phyloP scores from a whole-genome alignment of 2,329 filamentous ascomycete species.

The Dothideomycetes sp. region DNA sequence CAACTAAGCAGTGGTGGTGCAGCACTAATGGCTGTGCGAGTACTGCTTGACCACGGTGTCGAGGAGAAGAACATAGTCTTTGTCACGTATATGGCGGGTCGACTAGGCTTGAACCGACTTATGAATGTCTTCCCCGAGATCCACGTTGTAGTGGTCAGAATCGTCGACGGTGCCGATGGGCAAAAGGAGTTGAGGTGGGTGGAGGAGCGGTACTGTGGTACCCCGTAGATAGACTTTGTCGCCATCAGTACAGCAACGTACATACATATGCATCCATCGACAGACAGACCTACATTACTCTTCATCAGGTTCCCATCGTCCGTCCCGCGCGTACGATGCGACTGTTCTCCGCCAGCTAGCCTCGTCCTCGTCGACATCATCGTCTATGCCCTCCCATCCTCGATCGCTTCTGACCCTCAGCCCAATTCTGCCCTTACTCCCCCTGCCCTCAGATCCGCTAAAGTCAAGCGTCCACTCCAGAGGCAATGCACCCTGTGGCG shows the following conservation, averaged over 20 bases:
- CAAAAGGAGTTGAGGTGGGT: conserved; percentile 84
- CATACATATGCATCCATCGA: neutral
- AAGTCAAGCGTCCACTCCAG: conserved; percentile 34
- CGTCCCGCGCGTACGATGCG: too few relatives aligned
- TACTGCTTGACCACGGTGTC: conserved; percentile 91
- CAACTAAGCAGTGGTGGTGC: conserved; percentile 90
- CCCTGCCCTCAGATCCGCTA: conserved; percentile 22
- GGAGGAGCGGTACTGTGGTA: conserved; percentile 76
- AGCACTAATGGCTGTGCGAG: conserved; percentile 85
- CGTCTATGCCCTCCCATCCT: conserved; percentile 15
- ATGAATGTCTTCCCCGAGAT: conserved; percentile 83
- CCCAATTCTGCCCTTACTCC: conserved; percentile 28
- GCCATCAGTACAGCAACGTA: neutral
- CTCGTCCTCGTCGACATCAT: too few relatives aligned
- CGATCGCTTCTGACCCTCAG: conserved; percentile 28
- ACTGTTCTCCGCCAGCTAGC: too few relatives aligned
- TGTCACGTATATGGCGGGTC: conserved; percentile 83
- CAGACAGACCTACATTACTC: too few relatives aligned
- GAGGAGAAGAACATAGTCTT: conserved; percentile 75
- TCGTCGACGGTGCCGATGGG: conserved; percentile 42
- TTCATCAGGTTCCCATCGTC: too few relatives aligned
- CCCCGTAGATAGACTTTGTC: neutral
- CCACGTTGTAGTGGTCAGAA: conserved; percentile 71
- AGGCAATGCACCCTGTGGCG: conserved; percentile 23
- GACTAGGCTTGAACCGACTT: conserved; percentile 71